Base-by-base conservation (phyloP, 768 basidiomycete genomes). In the Rhizopogon vulgaris region DNA sequence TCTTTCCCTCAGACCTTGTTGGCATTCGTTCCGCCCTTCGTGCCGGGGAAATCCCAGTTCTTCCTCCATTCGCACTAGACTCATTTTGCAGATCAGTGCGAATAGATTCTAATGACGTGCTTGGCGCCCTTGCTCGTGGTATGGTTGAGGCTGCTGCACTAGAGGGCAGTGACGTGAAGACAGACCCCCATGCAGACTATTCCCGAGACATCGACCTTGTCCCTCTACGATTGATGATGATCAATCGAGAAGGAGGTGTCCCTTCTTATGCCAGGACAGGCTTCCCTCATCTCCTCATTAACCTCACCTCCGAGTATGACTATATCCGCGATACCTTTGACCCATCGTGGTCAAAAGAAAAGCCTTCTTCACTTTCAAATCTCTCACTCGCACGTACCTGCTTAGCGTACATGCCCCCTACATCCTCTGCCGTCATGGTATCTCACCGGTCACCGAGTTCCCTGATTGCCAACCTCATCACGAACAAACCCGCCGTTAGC, bases 181-280 rank as follows among this genome's bases (percentile, higher is more conserved):
- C 66, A 48, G 64, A 69, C n/a, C 59, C 71, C 14, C 65, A 72
- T 39, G 63, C 63, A 11, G 71, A 75, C 32, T 65, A 68, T 51
- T 74, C 76, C 0, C 73, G 76, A 28, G 80, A 85, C 30, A 69
- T 85, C 51, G 90, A 98, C 69, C 80, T 99, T 52, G 94, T 93
- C 3, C 96, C 96, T 1, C 74, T 97, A 50, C 88, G 96, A 27
- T 79, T 99, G 53, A 94, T 99, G 89, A 87, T 98, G 68, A 97
- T 99, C 69, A 95, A 94, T 67, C 81, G 87, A 17, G 91, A 95
- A 69, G 96, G 96, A 22, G 96, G 96, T 12, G 86, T 98, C 3
- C 96, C 96, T 18, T 98, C 96, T 0, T 98, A 97, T 65, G 96
- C 96, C 34, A 91, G 96, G 28, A 82, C 80, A 9, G 96, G 96